Conservation (phyloP, 441 rosid genomes). For the Sinapis alba region DNA sequence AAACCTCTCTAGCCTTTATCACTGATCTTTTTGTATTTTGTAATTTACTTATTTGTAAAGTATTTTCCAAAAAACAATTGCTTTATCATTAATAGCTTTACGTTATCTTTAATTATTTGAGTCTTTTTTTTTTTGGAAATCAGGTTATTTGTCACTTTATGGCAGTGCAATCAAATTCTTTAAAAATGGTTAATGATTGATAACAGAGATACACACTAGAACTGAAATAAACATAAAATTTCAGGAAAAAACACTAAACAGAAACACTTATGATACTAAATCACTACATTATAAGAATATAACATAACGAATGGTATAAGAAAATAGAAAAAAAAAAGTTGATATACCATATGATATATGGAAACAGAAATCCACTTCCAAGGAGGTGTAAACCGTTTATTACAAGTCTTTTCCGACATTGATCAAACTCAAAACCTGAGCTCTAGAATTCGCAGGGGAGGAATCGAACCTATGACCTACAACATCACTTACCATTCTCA, state of each 20-base stretch:
- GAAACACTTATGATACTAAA: neutral
- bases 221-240: neutral
- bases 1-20: conserved; percentile 22
- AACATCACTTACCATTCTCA: conserved; percentile 15
- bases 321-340: neutral
- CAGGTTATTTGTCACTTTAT: neutral
- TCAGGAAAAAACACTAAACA: neutral
- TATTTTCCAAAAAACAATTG: neutral
- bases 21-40: neutral
- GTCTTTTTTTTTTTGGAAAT: neutral
- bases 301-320: neutral
- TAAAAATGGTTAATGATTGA: neutral
- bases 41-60: neutral
- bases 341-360: neutral
- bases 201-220: neutral
- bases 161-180: neutral
- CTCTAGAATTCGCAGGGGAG: neutral
- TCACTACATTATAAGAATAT: neutral
- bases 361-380: conserved; percentile 2
- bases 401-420: conserved; percentile 29
- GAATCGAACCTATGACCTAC: conserved; percentile 27
- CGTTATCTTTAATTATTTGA: neutral
- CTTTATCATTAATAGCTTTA: neutral
- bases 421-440: conserved; percentile 29
- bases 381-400: conserved; percentile 24